Evolutionary conservation across 495 filamentous ascomycete species (phyloP).

Genomic region (Tricharina praecox): DNA sequence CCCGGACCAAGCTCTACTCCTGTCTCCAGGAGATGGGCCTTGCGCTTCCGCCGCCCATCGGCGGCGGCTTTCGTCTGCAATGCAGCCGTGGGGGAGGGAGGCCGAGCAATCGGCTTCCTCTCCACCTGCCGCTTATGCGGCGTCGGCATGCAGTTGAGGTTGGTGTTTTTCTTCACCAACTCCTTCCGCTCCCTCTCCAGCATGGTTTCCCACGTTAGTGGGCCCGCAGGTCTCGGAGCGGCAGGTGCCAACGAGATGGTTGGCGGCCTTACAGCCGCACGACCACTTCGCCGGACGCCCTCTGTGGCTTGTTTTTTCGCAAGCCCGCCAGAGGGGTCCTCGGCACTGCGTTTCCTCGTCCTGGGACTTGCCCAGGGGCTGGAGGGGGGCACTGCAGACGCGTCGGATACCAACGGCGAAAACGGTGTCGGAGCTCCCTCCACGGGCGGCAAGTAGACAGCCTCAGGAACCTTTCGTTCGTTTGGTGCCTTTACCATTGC

Average conservation of each 20-base stretch:
- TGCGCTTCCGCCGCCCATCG: neutral
- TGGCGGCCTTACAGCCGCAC: neutral
- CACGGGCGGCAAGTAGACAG: too few relatives aligned
- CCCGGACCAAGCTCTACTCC: slow-evolving; percentile 5
- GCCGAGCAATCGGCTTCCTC: neutral
- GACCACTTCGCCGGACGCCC: neutral
- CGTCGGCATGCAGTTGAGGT: slow-evolving; percentile 1
- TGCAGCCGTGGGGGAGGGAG: slow-evolving; percentile 1
- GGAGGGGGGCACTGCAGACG: too few relatives aligned
- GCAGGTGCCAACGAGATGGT: slow-evolving; percentile 1
- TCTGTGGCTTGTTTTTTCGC: neutral
- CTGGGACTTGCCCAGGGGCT: too few relatives aligned
- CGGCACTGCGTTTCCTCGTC: neutral
- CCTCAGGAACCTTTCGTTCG: too few relatives aligned
- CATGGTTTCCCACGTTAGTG: slow-evolving; percentile 2
- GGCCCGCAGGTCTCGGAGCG: neutral
- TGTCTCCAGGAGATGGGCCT: neutral
- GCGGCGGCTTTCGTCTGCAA: neutral
- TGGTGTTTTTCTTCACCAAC: slow-evolving; percentile 3
- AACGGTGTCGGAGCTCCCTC: too few relatives aligned
- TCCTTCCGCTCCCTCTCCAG: slow-evolving; percentile 2
- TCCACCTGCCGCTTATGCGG: neutral
- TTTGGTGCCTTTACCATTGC: too few relatives aligned
- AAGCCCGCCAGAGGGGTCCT: neutral
- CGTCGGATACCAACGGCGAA: too few relatives aligned